A percentile compares a stretch with the other conserved stretches of the same genome.
Evolutionary conservation across 2,329 filamentous ascomycete genomes (phyloP).

Genomic region (Magnaporthales sp.): DNA sequence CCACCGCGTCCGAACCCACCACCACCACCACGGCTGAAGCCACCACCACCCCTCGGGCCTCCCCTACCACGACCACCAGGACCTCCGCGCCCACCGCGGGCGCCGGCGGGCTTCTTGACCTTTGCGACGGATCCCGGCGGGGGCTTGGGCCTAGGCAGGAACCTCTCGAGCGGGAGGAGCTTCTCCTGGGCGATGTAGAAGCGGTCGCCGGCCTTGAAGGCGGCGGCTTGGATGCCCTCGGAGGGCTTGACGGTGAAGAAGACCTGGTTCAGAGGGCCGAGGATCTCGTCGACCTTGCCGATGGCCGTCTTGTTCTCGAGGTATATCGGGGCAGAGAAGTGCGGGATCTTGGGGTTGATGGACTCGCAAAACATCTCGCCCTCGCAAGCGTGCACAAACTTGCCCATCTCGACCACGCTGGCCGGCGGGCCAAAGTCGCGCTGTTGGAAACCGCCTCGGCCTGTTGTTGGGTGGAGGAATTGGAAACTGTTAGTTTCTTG

Average conservation of each 20-base stretch:
- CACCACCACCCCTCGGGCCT: slow-evolving; percentile 19
- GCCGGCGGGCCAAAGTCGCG: slow-evolving; percentile 54
- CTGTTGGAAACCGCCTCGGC: slow-evolving; percentile 52
- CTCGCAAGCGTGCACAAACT: slow-evolving; percentile 89
- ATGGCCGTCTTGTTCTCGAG: slow-evolving; percentile 97
- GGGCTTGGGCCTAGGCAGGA: slow-evolving; percentile 88
- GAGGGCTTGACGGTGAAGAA: slow-evolving; percentile 98
- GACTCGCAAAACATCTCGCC: slow-evolving; percentile 97
- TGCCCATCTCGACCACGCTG: slow-evolving; percentile 74
- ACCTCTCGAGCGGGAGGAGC: slow-evolving; percentile 88
- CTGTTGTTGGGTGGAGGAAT: slow-evolving; percentile 6
- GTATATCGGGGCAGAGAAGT: slow-evolving; percentile 98
- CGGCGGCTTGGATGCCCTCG: slow-evolving; percentile 89
- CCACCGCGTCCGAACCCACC: slow-evolving; percentile 12
- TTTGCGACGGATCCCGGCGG: slow-evolving; percentile 49
- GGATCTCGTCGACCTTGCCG: slow-evolving; percentile 96
- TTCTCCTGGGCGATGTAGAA: slow-evolving; percentile 96
- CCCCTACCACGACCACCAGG: slow-evolving; percentile 29
- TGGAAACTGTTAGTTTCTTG: slow-evolving; percentile 8
- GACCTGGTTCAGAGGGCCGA: slow-evolving; percentile 95
- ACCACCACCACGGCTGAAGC: slow-evolving; percentile 17
- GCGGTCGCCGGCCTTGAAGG: slow-evolving; percentile 94
- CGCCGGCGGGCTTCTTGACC: slow-evolving; percentile 55
- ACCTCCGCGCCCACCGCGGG: slow-evolving; percentile 27
- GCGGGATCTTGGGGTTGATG: slow-evolving; percentile 89